phyloP scores from a whole-genome alignment of 2,329 filamentous ascomycete species.

The Nigrospora sphaerica region DNA sequence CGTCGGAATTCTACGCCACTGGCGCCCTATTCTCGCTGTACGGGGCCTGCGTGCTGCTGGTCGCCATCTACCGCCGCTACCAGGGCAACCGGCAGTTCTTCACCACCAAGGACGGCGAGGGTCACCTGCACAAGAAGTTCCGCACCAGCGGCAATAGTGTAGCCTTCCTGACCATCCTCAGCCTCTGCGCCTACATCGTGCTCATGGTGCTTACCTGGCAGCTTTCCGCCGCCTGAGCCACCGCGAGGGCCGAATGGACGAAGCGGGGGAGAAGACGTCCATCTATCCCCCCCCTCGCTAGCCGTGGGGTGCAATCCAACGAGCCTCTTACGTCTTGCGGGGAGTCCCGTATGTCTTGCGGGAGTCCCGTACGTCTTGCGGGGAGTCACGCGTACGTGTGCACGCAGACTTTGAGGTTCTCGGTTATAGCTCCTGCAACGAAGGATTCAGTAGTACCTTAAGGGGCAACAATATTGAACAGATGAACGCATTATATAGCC shows the following conservation, averaged over 20 bases:
- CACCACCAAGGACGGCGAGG: constrained; percentile 37
- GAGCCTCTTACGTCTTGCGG: too few species aligned
- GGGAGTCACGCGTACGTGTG: too few species aligned
- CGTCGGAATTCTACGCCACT: constrained; percentile 90
- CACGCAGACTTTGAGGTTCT: too few species aligned
- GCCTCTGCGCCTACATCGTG: constrained; percentile 49
- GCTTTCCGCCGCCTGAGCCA: constrained; percentile 21
- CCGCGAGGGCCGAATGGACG: neutral
- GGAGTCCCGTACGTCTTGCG: too few species aligned
- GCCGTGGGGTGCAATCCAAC: too few species aligned
- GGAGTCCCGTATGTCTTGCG: too few species aligned
- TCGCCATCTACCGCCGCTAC: constrained; percentile 78
- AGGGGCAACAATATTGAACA: too few species aligned
- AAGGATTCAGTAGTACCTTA: too few species aligned
- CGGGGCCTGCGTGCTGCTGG: constrained; percentile 74
- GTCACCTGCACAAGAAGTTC: constrained; percentile 45
- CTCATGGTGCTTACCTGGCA: constrained; percentile 49
- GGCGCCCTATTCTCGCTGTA: constrained; percentile 95
- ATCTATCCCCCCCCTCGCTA: too few species aligned
- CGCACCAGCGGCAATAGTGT: constrained; percentile 59
- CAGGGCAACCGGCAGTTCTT: constrained; percentile 96
- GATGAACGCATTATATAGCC: too few species aligned
- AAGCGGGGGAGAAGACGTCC: too few species aligned
- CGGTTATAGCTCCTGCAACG: too few species aligned
- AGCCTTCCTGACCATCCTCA: constrained; percentile 47